A percentile compares a stretch with the other conserved stretches of the same genome.
Conservation (phyloP, 495 filamentous ascomycete genomes). For the Neurospora tetrasperma region DNA sequence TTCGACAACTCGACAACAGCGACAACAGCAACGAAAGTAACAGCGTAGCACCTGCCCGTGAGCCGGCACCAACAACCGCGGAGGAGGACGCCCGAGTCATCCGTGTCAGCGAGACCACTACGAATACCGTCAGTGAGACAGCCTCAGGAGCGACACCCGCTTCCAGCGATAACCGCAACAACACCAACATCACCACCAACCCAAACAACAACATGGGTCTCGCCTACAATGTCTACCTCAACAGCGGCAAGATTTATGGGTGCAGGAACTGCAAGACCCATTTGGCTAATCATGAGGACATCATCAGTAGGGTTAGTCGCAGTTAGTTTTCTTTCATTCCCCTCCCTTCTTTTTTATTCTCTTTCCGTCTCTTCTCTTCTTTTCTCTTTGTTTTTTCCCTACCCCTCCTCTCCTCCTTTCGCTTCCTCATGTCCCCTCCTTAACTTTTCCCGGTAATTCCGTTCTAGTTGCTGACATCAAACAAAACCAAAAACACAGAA, state of each 20-base stretch:
- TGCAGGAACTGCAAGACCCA: conserved; percentile 96
- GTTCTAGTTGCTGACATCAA: too few species aligned
- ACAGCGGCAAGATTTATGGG: conserved; percentile 80
- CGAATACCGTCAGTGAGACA: background rate
- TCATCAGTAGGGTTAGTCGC: conserved; percentile 73
- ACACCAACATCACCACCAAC: background rate
- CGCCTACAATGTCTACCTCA: conserved; percentile 91
- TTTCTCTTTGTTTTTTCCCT: background rate
- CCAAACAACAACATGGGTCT: conserved; percentile 63
- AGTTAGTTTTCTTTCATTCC: background rate
- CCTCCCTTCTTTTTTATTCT: conserved; percentile 1
- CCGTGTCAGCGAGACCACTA: background rate
- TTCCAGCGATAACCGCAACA: background rate
- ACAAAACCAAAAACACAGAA: conserved; percentile 45
- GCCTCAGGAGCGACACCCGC: background rate
- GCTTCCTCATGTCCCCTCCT: too few species aligned
- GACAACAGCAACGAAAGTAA: background rate
- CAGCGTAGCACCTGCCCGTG: background rate
- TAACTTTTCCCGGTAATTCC: too few species aligned
- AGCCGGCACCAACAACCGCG: background rate
- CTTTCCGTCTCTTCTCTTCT: conserved; percentile 2
- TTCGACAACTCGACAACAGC: background rate
- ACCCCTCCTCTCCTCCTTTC: background rate
- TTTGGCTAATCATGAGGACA: conserved; percentile 87
- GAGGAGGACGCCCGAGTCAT: background rate